Evolutionary conservation across 257 asterid species (phyloP), one percentile per base, ranked within the genome.

Genomic region (Datura wrightii): DNA sequence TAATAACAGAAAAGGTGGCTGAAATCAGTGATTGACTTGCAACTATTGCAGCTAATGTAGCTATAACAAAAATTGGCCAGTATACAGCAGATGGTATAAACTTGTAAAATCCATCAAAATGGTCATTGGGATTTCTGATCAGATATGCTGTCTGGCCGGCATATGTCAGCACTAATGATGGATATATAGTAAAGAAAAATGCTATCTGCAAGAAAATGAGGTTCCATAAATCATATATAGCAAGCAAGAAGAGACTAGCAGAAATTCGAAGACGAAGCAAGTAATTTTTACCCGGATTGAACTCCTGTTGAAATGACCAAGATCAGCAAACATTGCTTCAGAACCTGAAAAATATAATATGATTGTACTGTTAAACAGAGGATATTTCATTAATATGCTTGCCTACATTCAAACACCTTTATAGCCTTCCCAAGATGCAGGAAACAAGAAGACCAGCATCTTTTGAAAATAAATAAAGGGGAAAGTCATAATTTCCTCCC

Each of bases 291-390:
- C 95, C 94, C 92, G 97, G 41, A 93, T 91, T 60, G 93, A 91
- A 70, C 89, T 88, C 89, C 87, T 91, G 89, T 91, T 93, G 92
- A 92, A 93, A 79, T 93, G 97, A 13, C 97, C 96, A 83, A 93
- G 87, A 87, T 93, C 97, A 48, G 97, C 94, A 90, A 93, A 91
- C 97, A 93, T 93, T 53, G 96, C 97, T 86, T 93, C 96, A 24
- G 94, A 94, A 53, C 94, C 97, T 92, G 71, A 48, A 84, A 78
- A 9, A 65, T 46, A 74, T 74, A 59, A 46, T 0, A 74, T 0
- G 56, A 19, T 19, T 74, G 59, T 74, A 74, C 58, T 19, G 1
- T 72, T n/a, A 44, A 46, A 18, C 7, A 70, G 50, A 70, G 34
- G 79, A 70, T 70, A 42, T 18, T 42, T 4, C 2, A 70, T 3